Conservation (phyloP, 768 basidiomycete species). For the Royoungia palumana region DNA sequence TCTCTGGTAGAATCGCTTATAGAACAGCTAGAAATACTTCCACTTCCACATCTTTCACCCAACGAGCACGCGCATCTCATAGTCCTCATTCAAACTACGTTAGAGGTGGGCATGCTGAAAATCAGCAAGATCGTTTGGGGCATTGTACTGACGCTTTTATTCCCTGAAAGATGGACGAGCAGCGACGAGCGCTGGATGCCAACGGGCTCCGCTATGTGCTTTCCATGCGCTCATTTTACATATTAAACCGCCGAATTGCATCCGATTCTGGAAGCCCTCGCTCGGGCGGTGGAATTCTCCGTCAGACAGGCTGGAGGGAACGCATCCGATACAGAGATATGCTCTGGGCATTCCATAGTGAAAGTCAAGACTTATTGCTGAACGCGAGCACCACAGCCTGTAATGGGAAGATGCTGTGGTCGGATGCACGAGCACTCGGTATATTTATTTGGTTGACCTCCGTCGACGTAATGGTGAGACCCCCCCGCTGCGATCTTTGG, state of each 20-base stretch:
- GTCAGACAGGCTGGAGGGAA: conserved; percentile 57
- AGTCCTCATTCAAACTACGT: conserved; percentile 80
- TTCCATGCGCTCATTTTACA: conserved; percentile 89
- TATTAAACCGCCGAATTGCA: conserved; percentile 63
- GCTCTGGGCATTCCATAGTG: conserved; percentile 96
- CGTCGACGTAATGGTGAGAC: conserved; percentile 68
- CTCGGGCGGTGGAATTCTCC: conserved; percentile 40
- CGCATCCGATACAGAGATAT: conserved; percentile 92
- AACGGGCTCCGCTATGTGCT: conserved; percentile 93
- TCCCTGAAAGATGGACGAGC: conserved; percentile 74
- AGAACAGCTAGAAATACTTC: conserved; percentile 56
- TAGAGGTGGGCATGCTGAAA: conserved; percentile 60
- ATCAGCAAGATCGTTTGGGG: background rate
- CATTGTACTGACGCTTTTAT: background rate
- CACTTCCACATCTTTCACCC: conserved; percentile 66
- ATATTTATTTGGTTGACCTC: conserved; percentile 87
- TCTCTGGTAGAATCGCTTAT: conserved; percentile 58
- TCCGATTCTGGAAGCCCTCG: conserved; percentile 46
- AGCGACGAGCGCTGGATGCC: conserved; percentile 84
- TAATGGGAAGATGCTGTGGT: conserved; percentile 85
- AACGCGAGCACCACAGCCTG: conserved; percentile 68
- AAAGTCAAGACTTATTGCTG: conserved; percentile 84
- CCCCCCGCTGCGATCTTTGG: background rate
- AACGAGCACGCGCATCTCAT: conserved; percentile 83
- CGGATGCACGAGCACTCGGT: conserved; percentile 82